Evolutionary conservation across 2,329 filamentous ascomycete genomes (phyloP).

Genomic region (Xylaria sp.): DNA sequence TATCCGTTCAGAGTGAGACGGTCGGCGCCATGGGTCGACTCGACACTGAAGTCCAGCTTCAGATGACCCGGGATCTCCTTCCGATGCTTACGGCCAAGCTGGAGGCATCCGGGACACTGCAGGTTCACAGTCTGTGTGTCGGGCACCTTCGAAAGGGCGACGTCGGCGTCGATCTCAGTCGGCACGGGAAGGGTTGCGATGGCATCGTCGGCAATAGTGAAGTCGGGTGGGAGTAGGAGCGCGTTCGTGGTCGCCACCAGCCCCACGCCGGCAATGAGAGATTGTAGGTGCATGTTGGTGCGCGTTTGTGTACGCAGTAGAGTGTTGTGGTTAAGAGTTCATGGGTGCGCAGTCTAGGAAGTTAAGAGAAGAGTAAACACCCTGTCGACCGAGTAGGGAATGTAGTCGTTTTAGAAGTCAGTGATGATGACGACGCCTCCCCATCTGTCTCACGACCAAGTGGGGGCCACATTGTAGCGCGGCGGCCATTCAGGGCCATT

Average conservation of each 20-base stretch:
- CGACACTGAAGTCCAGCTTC: conserved; percentile 65
- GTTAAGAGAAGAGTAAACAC: conserved; percentile 10
- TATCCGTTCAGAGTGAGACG: conserved; percentile 69
- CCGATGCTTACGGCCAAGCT: conserved; percentile 25
- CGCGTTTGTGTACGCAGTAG: conserved; percentile 21
- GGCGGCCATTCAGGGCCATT: no score
- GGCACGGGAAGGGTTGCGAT: conserved; percentile 49
- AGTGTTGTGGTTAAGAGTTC: conserved; percentile 9
- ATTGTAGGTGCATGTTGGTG: conserved; percentile 50
- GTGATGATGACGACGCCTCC: conserved; percentile 26
- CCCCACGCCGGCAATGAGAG: conserved; percentile 50
- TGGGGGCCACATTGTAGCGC: neutral
- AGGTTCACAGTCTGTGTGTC: conserved; percentile 45
- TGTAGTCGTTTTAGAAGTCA: conserved; percentile 22
- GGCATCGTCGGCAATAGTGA: conserved; percentile 43
- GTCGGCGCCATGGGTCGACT: conserved; percentile 56
- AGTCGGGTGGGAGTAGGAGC: conserved; percentile 48
- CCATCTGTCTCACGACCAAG: neutral
- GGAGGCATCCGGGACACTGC: conserved; percentile 48
- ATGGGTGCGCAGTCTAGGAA: neutral
- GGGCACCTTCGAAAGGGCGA: conserved; percentile 34
- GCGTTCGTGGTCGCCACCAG: conserved; percentile 52
- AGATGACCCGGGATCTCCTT: conserved; percentile 57
- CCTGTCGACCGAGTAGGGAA: neutral
- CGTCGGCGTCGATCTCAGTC: conserved; percentile 36